Evolutionary conservation across 2,329 filamentous ascomycete genomes (phyloP), one percentile per base, ranked within the genome.

Genomic region (Nigrospora osmanthi): DNA sequence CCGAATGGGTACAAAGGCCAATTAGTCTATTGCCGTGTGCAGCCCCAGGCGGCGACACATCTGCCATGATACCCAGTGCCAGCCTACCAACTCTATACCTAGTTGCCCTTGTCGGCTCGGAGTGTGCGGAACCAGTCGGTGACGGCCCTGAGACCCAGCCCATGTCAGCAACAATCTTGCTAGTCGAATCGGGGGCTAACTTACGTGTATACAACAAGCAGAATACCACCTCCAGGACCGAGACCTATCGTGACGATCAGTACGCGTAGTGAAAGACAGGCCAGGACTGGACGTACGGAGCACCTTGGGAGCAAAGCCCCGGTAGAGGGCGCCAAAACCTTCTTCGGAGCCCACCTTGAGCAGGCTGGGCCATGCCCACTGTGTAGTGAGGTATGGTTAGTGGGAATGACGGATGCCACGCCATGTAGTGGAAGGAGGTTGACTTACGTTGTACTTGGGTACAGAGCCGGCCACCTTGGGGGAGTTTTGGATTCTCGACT

Each of bases 401-500:
- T 6, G 6, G 13, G 34, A 14, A 14, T 10, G 6, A 35, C 15
- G 34, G 34, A 6, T 35, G 14, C 13, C 16, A 42, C 16, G 3
- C 10, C n/a, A 19, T 6, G 10, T 14, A 13, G 28, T 31, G 16
- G 23, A 13, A 23, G 11, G n/a, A n/a, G 31, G 13, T 41, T 41
- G 32, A 36, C 33, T 11, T 36, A 42, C 40, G 34, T 97, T 96
- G 75, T 98, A 98, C 78, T 98, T 98, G 61, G 87, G 87, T 17
- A 81, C 70, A 44, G 79, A 74, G 6, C 93, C 93, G n/a, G 85
- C 65, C 35, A 95, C 72, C 74, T 87, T 91, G 54, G 87, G 76
- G 45, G 81, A 89, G 71, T 98, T 98, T 70, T 98, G 93, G 55
- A 98, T 98, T 52, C 93, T 85, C 54, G 87, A 94, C 80, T 98